These are phyloP conservation scores for Hortaea sp. DNA, from an alignment of 2,329 filamentous ascomycete genomes.

Conservation along the genomic window DNA sequence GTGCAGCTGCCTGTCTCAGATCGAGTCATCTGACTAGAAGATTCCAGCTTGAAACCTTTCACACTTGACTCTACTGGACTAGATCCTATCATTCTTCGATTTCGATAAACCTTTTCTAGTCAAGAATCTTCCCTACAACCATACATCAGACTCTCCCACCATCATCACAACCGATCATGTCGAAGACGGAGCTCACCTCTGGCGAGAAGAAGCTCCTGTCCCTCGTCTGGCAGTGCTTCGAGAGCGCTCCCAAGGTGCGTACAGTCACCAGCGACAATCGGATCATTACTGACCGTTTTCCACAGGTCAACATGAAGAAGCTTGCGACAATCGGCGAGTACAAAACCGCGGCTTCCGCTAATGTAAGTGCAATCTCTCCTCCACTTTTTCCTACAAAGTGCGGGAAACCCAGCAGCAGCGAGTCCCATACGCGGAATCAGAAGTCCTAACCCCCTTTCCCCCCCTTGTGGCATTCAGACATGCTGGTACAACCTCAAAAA, in stretches of 20 bases:
- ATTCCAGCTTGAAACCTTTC: background rate
- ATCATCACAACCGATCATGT: no score
- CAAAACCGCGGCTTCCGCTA: constrained; percentile 13
- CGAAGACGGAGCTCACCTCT: constrained; percentile 1
- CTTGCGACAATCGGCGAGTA: constrained; percentile 10
- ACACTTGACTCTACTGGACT: background rate
- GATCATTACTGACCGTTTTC: background rate
- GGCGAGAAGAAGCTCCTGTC: constrained; percentile 12
- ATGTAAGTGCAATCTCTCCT: background rate
- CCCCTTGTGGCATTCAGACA: background rate
- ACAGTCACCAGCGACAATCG: background rate
- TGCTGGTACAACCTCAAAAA: constrained; percentile 7
- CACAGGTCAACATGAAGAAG: constrained; percentile 8
- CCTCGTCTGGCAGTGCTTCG: constrained; percentile 24
- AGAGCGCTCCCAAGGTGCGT: constrained; percentile 15
- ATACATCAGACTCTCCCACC: background rate
- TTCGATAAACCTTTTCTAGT: no score
- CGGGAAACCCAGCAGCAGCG: no score
- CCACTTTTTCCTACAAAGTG: no score
- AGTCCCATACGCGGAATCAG: no score
- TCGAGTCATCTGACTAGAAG: no score
- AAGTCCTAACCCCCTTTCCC: no score
- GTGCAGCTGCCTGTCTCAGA: background rate
- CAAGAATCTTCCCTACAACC: background rate
- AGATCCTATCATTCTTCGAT: no score